Evolutionary conservation across 106 monocot genomes (phyloP).

Genomic region (Dendrobium nobile): DNA sequence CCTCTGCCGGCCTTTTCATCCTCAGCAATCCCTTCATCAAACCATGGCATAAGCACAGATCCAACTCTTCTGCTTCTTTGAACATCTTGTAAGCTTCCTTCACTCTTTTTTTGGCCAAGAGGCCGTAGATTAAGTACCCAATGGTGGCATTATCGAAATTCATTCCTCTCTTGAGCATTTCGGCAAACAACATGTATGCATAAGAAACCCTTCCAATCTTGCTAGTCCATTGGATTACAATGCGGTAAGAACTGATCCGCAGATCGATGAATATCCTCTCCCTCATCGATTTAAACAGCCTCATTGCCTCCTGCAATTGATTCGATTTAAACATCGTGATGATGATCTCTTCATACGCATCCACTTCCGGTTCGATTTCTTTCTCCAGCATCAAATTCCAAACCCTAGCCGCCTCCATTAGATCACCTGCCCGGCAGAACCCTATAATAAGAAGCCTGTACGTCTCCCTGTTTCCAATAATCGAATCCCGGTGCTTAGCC

Average conservation of each 20-base stretch:
- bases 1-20: slow-evolving; percentile 41
- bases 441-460: slow-evolving; percentile 49
- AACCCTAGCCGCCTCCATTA: slow-evolving; percentile 45
- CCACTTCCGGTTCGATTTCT: slow-evolving; percentile 44
- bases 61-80: slow-evolving; percentile 14
- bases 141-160: slow-evolving; percentile 20
- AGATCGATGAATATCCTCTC: slow-evolving; percentile 20
- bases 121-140: slow-evolving; percentile 50
- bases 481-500: slow-evolving; percentile 13
- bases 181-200: slow-evolving; percentile 48
- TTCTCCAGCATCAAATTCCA: slow-evolving; percentile 56
- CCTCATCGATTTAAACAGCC: slow-evolving; percentile 50
- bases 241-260: slow-evolving; percentile 24
- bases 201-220: slow-evolving; percentile 41
- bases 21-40: slow-evolving; percentile 78
- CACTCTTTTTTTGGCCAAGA: slow-evolving; percentile 44
- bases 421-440: slow-evolving; percentile 46
- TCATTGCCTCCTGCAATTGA: slow-evolving; percentile 45
- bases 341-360: slow-evolving; percentile 53
- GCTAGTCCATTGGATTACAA: slow-evolving; percentile 51
- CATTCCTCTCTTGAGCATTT: slow-evolving; percentile 82
- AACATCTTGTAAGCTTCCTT: slow-evolving; percentile 50
- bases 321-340: slow-evolving; percentile 61
- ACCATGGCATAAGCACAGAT: slow-evolving; percentile 54
- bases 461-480: slow-evolving; percentile 28